Evolutionary conservation across 106 monocot species (phyloP), one percentile per base, ranked within the genome.

Genomic region (Phalaenopsis equestris): DNA sequence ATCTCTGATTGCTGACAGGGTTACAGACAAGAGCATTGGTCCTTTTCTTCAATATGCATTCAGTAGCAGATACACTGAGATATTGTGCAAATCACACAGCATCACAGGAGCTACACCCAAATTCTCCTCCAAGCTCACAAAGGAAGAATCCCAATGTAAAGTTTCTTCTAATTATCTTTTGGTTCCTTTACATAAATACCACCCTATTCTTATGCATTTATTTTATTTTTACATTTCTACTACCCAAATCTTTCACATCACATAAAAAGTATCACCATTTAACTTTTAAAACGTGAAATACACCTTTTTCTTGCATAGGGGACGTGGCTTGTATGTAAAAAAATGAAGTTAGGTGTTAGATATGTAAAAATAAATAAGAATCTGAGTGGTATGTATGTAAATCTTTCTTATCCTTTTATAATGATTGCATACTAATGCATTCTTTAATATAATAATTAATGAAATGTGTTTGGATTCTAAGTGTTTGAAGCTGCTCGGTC

Each of bases 401-500:
- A 57, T 17, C 18, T 19, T 2, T 16, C 64, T 8, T 24, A 30
- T 30, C 30, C 10, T 65, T 65, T 65, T 65, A 8, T 24, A 65
- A 23, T 8, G 24, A 23, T 14, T 24, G 24, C 7, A 21, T 23
- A 23, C 2, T 8, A 65, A 65, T 65, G 23, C 24, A 10, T 52
- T 52, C 14, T 36, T 14, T 70, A 30, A 38, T 70, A 3, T 39
- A 12, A 70, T 6, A 41, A 15, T 39, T 70, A 39, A 70, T 39
- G 38, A 37, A 3, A 42, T 18, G 14, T 23, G 1, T 49, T 14
- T 49, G n/a, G 1, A 42, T 56, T 73, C 57, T 37, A 36, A 89
- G 89, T 92, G 83, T 90, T 88, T 78, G 87, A 89, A 84, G 88
- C 92, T 81, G 89, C 88, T 83, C 83, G 83, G 36, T 86, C 83